These are phyloP conservation scores for Penicillium pulvis DNA, from an alignment of 495 filamentous ascomycete genomes.

Conservation along the genomic window DNA sequence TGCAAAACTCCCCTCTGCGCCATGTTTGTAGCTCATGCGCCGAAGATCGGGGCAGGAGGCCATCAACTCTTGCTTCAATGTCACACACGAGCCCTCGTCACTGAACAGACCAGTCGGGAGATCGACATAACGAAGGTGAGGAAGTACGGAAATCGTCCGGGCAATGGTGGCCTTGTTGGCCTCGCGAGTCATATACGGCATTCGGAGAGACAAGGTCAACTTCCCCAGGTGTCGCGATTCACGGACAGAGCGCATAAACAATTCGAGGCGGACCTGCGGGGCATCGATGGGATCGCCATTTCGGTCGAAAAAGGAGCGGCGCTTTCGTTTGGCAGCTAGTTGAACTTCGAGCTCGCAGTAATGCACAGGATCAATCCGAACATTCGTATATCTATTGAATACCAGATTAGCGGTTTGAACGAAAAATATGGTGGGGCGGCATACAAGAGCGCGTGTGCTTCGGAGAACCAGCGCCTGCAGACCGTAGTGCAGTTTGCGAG, in stretches of 20 bases:
- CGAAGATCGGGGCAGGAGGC: constrained; percentile 79
- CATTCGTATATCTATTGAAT: constrained; percentile 70
- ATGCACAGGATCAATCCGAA: constrained; percentile 92
- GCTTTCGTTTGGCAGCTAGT: constrained; percentile 74
- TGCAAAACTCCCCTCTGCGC: constrained; percentile 77
- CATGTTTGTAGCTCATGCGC: constrained; percentile 81
- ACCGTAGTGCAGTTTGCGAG: constrained; percentile 77
- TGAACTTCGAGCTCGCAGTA: constrained; percentile 87
- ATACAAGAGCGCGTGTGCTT: constrained; percentile 57
- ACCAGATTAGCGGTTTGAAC: background rate
- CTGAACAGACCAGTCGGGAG: constrained; percentile 77
- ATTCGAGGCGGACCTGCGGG: constrained; percentile 69
- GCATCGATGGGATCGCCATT: constrained; percentile 79
- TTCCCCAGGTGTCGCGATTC: constrained; percentile 66
- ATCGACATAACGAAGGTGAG: constrained; percentile 86
- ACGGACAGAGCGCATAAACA: constrained; percentile 79
- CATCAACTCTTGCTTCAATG: constrained; percentile 81
- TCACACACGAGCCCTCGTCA: constrained; percentile 72
- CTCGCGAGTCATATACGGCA: constrained; percentile 96
- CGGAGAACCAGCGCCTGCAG: constrained; percentile 70
- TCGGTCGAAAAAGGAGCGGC: constrained; percentile 71
- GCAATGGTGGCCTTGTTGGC: constrained; percentile 82
- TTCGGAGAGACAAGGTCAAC: constrained; percentile 76
- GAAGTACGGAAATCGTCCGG: constrained; percentile 79
- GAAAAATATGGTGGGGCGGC: background rate